A percentile compares a stretch with the other conserved stretches of the same genome.
phyloP scores from a whole-genome alignment of 2,329 filamentous ascomycete genomes.

The Westerdykella ornata region DNA sequence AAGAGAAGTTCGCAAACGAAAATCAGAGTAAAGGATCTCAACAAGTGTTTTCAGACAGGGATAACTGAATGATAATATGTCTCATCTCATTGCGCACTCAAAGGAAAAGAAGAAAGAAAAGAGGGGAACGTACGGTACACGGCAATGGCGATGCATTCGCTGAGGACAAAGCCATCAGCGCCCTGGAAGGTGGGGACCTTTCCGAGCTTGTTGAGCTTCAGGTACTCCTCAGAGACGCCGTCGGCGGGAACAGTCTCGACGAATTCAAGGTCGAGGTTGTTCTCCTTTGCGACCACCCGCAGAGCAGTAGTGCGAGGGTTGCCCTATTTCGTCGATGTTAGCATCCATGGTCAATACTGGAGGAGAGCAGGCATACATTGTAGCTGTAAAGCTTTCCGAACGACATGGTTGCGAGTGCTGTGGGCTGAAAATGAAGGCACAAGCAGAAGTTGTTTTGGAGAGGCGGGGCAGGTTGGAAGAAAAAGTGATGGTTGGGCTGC shows the following conservation, averaged over 20 bases:
- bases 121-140: conserved; percentile 77
- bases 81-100: conserved; percentile 58
- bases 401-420: conserved; percentile 60
- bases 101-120: conserved; percentile 37
- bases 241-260: conserved; percentile 63
- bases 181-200: conserved; percentile 92
- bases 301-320: conserved; percentile 87
- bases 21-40: conserved; percentile 75
- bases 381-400: conserved; percentile 97
- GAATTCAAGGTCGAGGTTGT: conserved; percentile 84
- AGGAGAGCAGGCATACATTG: conserved; percentile 53
- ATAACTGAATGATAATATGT: conserved; percentile 55
- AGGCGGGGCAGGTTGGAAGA: conserved; percentile 16
- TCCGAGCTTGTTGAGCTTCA: conserved; percentile 77
- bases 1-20: conserved; percentile 56
- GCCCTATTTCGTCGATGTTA: conserved; percentile 47
- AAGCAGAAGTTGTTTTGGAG: conserved; percentile 23
- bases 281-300: conserved; percentile 93
- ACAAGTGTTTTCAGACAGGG: conserved; percentile 93
- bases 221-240: conserved; percentile 66
- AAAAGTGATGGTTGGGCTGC: conserved; percentile 14
- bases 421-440: conserved; percentile 18
- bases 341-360: conserved; percentile 1
- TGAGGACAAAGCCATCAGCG: conserved; percentile 81
- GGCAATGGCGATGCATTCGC: conserved; percentile 88